A percentile compares a stretch with the other conserved stretches of the same genome.
phyloP scores from a whole-genome alignment of 495 filamentous ascomycete genomes.

The Xylaria palmicola region DNA sequence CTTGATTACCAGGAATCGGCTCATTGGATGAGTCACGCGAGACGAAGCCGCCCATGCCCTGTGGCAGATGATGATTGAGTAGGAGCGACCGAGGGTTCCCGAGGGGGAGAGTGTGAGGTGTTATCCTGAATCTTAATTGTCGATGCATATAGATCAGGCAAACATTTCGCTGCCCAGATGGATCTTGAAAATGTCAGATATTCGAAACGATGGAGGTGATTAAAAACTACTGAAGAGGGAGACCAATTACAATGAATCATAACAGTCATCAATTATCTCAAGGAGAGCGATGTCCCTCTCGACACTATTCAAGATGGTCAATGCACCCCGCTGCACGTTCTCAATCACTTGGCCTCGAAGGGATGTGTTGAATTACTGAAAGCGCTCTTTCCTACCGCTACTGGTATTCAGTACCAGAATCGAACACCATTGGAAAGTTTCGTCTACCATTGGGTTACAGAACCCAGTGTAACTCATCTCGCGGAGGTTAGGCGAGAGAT shows the following conservation, averaged over 20 bases:
- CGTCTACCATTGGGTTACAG: background rate
- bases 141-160: no score
- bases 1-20: background rate
- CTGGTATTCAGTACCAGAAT: background rate
- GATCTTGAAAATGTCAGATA: no score
- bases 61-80: background rate
- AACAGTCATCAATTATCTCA: background rate
- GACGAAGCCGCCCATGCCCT: background rate
- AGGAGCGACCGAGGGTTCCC: no score
- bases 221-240: background rate
- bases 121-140: no score
- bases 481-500: no score
- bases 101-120: no score
- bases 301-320: background rate
- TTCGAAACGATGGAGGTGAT: background rate
- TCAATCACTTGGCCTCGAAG: background rate
- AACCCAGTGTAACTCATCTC: no score
- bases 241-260: background rate
- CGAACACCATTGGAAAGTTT: background rate
- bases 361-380: background rate
- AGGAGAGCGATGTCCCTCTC: background rate
- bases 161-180: no score
- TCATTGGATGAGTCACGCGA: background rate
- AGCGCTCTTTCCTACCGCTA: background rate
- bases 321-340: background rate